These are phyloP conservation scores for Nicotiana undulata DNA, from an alignment of 257 asterid species.

Conservation along the genomic window DNA sequence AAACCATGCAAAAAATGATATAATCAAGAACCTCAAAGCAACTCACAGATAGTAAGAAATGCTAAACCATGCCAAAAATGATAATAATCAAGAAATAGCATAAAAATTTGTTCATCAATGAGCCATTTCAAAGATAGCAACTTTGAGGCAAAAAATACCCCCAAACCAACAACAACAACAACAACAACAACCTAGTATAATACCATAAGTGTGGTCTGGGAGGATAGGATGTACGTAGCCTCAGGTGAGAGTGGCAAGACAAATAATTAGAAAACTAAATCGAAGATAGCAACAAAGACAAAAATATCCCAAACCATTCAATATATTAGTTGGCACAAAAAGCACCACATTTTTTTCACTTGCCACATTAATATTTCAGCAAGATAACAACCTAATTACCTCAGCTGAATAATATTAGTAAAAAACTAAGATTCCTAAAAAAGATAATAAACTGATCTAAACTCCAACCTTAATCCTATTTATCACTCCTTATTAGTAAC, in stretches of 20 bases:
- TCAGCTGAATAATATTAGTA: not conserved
- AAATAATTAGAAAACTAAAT: no score
- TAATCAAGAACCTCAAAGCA: not conserved
- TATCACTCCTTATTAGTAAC: conserved; percentile 34
- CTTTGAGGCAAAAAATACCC: not conserved
- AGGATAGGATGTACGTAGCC: no score
- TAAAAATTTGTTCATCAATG: not conserved
- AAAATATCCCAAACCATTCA: not conserved
- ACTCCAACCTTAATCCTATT: not conserved
- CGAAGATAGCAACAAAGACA: not conserved
- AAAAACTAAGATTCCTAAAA: not conserved
- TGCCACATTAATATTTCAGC: not conserved
- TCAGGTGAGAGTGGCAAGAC: no score
- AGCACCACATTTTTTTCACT: not conserved
- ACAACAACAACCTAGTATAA: no score
- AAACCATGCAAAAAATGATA: not conserved
- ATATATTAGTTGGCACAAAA: not conserved
- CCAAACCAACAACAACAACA: no score
- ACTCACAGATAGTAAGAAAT: not conserved
- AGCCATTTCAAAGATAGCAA: not conserved
- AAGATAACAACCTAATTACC: not conserved
- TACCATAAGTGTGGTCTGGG: no score
- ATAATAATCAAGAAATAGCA: not conserved
- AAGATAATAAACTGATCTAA: not conserved
- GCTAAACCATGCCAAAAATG: no score